These are phyloP conservation scores for Plasmodium yoelii DNA, from an alignment of 169 alveolate species.

Conservation along the genomic window DNA sequence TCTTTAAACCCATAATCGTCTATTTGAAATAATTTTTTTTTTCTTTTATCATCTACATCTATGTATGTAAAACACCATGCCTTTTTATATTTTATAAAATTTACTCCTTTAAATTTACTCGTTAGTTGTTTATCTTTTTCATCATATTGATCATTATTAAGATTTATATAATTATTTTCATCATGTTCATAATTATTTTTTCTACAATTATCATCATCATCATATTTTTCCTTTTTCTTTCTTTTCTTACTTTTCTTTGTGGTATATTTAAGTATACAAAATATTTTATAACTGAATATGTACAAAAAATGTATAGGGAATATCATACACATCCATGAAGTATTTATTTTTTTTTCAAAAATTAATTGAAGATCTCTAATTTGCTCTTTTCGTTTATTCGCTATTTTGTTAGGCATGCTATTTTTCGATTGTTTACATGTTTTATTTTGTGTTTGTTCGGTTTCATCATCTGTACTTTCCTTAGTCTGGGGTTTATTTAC, in stretches of 20 bases:
- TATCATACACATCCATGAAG: neutral
- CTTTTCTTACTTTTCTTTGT: neutral
- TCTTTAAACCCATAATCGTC: conserved; percentile 79
- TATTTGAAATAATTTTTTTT: conserved; percentile 79
- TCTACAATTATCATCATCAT: neutral
- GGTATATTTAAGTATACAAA: no score
- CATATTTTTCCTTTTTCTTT: conserved; percentile 14
- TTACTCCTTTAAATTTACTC: conserved; percentile 65
- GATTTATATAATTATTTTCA: no score
- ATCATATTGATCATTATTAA: neutral
- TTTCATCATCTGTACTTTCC: no score
- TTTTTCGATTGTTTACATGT: neutral
- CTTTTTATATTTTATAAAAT: conserved; percentile 79
- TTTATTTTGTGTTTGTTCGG: neutral
- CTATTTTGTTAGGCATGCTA: neutral
- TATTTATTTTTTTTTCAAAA: neutral
- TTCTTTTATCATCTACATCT: conserved; percentile 80
- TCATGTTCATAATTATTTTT: no score
- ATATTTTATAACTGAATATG: no score
- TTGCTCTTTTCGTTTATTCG: neutral
- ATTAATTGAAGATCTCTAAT: neutral
- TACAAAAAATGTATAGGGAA: neutral
- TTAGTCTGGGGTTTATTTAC: neutral
- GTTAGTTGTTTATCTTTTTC: conserved; percentile 29
- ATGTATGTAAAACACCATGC: conserved; percentile 81